Conservation (phyloP, 345 rosid genomes). For the Eucalyptus sp. region DNA sequence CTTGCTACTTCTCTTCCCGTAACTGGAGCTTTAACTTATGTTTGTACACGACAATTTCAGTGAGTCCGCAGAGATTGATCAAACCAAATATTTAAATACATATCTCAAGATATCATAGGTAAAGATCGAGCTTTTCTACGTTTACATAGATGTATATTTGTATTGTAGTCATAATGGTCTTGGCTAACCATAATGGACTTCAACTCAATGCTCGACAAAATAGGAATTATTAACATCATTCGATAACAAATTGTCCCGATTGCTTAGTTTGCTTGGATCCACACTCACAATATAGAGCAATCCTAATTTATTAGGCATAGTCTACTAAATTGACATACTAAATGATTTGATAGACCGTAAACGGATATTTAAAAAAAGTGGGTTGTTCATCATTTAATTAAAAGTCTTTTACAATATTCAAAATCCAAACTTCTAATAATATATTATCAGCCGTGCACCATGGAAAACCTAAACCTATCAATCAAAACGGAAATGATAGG, state of each 20-base stretch:
- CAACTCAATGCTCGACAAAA: not conserved
- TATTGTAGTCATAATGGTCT: not conserved
- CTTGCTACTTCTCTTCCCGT: not conserved
- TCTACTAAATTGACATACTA: not conserved
- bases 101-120: not conserved
- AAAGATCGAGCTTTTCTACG: not conserved
- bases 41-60: not conserved
- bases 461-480: not conserved
- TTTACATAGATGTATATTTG: not conserved
- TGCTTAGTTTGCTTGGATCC: not conserved
- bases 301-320: not conserved
- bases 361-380: not conserved
- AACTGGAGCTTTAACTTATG: not conserved
- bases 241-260: not conserved
- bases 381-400: not conserved
- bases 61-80: not conserved
- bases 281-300: not conserved
- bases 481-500: not conserved
- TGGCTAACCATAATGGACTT: not conserved
- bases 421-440: not conserved
- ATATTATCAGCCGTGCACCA: not conserved
- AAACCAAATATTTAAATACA: not conserved
- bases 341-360: not conserved
- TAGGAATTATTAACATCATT: not conserved
- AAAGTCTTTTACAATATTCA: not conserved